Base-by-base conservation (phyloP, 78 protist species). In the Guillardia theta region DNA sequence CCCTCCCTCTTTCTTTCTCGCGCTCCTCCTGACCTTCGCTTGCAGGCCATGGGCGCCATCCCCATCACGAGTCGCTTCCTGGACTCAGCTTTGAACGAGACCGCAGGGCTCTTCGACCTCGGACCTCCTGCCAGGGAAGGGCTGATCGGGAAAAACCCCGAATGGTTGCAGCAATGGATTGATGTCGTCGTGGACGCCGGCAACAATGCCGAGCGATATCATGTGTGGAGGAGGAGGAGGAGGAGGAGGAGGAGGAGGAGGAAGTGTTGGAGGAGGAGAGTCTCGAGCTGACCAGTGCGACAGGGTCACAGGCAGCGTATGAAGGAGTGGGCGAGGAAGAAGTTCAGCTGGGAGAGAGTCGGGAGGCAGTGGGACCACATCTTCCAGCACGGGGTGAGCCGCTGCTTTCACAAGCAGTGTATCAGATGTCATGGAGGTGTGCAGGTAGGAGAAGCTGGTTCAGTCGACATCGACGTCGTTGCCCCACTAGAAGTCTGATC, bases 11-110 rank as follows among this genome's bases (percentile, higher is more conserved):
- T 30, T 58, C 70, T 30, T 30, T 6, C 6, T 30, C 6, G 4
- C 70, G 39, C 70, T 58, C 58, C 58, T 30, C 27, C 70, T 30
- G 39, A 3, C 6, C 70, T 6, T 1, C 70, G 39, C 70, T 6
- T 8, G 1, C 93, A 88, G 93, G 93, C 93, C 41, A 48, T 88
- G 93, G 93, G 93, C 0, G 93, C 93, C 33, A 88, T 88, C 9
- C 93, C 93, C 33, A 88, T 88, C 54, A 88, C 93, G 46, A 48
- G 70, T 44, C 54, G 93, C 44, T 30, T 48, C 93, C 21, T 21
- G 1, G 93, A 88, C 76, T 88, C 93, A 1, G 93, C 93, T 6
- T 64, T 88, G 76, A 21, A 21, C 54, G 93, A 88, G 64, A 88
- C 93, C 21, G 6, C 93, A 0, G 90, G 90, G 41, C 93, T 9